Evolutionary conservation across 2,329 filamentous ascomycete genomes (phyloP).

Genomic region (Arthrobotrys pseudoclavata): DNA sequence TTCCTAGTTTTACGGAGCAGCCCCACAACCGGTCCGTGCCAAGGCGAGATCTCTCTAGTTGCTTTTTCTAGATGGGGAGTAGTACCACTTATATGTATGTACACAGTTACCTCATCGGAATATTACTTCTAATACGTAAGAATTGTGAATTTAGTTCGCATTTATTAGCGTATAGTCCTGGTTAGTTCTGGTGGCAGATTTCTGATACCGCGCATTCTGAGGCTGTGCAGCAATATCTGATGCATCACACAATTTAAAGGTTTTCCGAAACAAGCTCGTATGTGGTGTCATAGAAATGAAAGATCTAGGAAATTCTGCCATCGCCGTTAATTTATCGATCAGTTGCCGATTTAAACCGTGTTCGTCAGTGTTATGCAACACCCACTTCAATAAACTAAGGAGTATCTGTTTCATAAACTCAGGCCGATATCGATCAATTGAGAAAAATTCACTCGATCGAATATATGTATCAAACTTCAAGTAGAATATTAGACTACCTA

Average conservation of each 20-base stretch:
- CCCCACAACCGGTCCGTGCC: constrained; percentile 43
- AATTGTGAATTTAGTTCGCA: constrained; percentile 3
- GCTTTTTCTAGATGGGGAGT: constrained; percentile 1
- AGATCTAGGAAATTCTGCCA: not conserved
- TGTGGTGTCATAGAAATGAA: not conserved
- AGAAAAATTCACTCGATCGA: no score
- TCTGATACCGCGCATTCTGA: constrained; percentile 11
- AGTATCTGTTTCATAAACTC: no score
- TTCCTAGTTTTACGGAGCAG: constrained; percentile 34
- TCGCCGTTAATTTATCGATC: not conserved
- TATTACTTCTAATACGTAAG: constrained; percentile 13
- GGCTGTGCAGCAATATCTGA: constrained; percentile 27
- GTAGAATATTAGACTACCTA: no score
- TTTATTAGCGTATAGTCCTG: constrained; percentile 1
- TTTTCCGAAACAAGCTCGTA: constrained; percentile 1
- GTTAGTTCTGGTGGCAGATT: not conserved
- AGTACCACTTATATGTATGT: not conserved
- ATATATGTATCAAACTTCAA: no score
- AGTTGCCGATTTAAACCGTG: no score
- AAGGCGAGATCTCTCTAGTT: constrained; percentile 15
- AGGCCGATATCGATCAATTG: no score
- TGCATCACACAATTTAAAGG: constrained; percentile 1
- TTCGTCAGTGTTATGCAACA: no score
- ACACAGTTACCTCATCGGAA: constrained; percentile 16
- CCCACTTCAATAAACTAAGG: no score